Percentiles rank a stretch among this genome's conserved stretches.
These are phyloP conservation scores for Chaetomidium leptoderma DNA, from an alignment of 495 filamentous ascomycete species.

Conservation along the genomic window DNA sequence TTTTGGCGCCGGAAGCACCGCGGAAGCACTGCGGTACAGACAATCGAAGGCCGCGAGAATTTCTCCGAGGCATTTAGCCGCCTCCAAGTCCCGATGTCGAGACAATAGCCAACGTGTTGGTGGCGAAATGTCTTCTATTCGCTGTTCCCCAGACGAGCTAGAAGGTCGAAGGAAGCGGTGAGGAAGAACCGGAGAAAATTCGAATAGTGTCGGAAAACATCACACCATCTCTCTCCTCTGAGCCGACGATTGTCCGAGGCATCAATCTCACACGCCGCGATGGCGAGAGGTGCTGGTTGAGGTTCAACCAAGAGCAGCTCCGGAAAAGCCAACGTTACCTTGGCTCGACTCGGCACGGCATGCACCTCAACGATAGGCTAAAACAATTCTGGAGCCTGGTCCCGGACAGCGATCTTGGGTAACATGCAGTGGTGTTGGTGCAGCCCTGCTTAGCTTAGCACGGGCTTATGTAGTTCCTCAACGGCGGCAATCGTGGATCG, in stretches of 20 bases:
- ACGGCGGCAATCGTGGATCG: neutral
- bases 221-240: neutral
- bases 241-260: neutral
- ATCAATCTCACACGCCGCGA: neutral
- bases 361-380: conserved; percentile 3
- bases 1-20: neutral
- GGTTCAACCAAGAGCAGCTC: neutral
- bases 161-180: neutral
- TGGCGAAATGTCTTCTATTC: conserved; percentile 12
- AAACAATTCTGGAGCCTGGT: neutral
- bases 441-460: neutral
- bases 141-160: neutral
- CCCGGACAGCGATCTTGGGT: neutral
- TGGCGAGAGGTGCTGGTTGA: neutral
- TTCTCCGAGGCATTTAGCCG: conserved; percentile 23
- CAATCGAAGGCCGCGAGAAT: neutral
- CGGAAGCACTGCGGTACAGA: conserved; percentile 1
- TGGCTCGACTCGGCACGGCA: neutral
- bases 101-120: neutral
- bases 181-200: neutral
- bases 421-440: neutral
- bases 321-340: neutral
- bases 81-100: neutral
- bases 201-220: neutral
- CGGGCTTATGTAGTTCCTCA: too few relatives aligned